These are phyloP conservation scores for Metschnikowia lochheadii DNA, from an alignment of 805 yeast genomes.

Conservation along the genomic window DNA sequence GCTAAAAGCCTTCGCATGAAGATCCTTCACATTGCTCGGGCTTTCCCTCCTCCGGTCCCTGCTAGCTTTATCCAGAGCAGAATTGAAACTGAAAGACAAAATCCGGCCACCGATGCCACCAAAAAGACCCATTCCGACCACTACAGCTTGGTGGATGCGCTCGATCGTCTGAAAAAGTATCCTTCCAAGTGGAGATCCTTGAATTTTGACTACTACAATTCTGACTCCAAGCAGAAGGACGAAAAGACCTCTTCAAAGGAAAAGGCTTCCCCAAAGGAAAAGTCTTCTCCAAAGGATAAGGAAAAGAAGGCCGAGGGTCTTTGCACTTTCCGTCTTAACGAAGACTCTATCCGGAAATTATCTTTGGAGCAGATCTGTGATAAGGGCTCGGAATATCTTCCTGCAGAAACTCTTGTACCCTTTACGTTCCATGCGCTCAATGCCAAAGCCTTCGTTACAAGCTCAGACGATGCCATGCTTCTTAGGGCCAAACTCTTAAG, in stretches of 20 bases:
- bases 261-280: conserved; percentile 9
- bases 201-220: conserved; percentile 47
- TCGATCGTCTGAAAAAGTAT: conserved; percentile 36
- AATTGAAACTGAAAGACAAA: conserved; percentile 8
- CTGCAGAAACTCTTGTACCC: conserved; percentile 59
- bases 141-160: conserved; percentile 45
- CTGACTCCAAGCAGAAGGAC: neutral
- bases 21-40: conserved; percentile 50
- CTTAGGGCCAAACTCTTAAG: conserved; percentile 58
- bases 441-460: conserved; percentile 69
- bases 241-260: conserved; percentile 7
- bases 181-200: conserved; percentile 57
- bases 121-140: conserved; percentile 30
- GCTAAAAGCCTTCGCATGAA: conserved; percentile 43
- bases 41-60: conserved; percentile 48
- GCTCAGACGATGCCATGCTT: conserved; percentile 48
- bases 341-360: conserved; percentile 52
- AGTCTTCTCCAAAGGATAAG: conserved; percentile 9
- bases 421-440: conserved; percentile 58
- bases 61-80: conserved; percentile 32
- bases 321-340: conserved; percentile 46
- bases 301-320: conserved; percentile 41
- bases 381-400: conserved; percentile 52
- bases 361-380: conserved; percentile 62
- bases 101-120: neutral